Conservation (phyloP, 129 eudicot genomes). For the Cynara cardunculus region DNA sequence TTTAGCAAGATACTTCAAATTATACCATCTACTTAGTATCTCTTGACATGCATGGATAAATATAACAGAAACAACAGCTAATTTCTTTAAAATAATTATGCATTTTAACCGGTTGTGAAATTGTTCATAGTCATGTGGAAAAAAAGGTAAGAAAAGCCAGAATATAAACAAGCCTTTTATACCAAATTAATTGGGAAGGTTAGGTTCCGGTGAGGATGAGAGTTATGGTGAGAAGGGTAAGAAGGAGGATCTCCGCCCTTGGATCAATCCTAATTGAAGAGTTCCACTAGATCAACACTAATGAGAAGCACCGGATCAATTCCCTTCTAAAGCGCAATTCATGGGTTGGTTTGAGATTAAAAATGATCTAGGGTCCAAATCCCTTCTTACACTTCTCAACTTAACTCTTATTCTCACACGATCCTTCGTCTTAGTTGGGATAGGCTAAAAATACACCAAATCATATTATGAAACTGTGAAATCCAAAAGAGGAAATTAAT, state of each 20-base stretch:
- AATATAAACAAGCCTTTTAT: not conserved
- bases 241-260: no score
- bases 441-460: not conserved
- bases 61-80: not conserved
- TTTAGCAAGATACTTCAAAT: not conserved
- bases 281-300: no score
- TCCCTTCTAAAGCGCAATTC: no score
- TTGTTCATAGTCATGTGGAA: not conserved
- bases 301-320: no score
- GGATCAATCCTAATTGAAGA: no score
- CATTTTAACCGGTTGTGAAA: not conserved
- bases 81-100: not conserved
- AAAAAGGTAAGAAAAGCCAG: not conserved
- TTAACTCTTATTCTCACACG: no score
- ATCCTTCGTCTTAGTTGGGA: no score
- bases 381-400: no score
- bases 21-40: not conserved
- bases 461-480: not conserved
- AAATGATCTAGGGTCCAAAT: no score
- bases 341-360: no score
- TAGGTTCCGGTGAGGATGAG: no score
- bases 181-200: not conserved
- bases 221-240: no score
- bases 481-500: not conserved
- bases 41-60: not conserved